Evolutionary conservation across 1,284 basidiomycete genomes (phyloP), one percentile per base, ranked within the genome.

Genomic region (Amylostereum chailletii): DNA sequence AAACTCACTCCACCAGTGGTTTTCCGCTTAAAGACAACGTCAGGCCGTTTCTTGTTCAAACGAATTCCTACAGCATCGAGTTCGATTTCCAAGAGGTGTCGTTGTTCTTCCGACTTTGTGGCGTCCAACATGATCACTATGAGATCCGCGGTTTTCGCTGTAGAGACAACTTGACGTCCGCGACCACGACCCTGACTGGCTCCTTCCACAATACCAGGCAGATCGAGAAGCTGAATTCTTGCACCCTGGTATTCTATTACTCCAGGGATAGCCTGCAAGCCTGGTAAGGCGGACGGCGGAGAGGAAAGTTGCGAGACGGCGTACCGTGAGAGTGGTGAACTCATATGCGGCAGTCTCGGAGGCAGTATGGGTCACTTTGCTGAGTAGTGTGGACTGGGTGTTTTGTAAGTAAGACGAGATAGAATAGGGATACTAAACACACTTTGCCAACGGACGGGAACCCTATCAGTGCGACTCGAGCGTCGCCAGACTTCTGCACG

Each of bases 151-250:
- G 95, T 99, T 71, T 97, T 96, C 27, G 90, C 93, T 29, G 92
- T 90, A 49, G 89, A 80, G 11, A 99, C 93, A 31, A 99, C 95
- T 69, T 99, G 95, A 56, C 95, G 81, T 45, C 95, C 95, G 60
- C 95, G 80, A 34, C 95, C 95, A 57, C 93, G 81, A 56, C 92
- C 89, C 76, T 92, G 88, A 57, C 90, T 90, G 5, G 95, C 94
- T 42, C 94, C 95, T 68, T 98, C 94, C 27, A 98, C 93, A 62
- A 99, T 99, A 69, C 95, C 95, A 2, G 95, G 95, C 50, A 99
- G 70, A 80, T 99, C 95, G 31, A 97, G 79, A 43, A 99, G 76
- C 63, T 97, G 94, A 51, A 96, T 93, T 42, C 90, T 78, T 9
- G 93, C 92, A 31, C 94, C 94, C 63, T 94, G 83, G 61, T 96